phyloP scores from a whole-genome alignment of 1,139 yeast species.

The Yamadazyma atmosphaerica region DNA sequence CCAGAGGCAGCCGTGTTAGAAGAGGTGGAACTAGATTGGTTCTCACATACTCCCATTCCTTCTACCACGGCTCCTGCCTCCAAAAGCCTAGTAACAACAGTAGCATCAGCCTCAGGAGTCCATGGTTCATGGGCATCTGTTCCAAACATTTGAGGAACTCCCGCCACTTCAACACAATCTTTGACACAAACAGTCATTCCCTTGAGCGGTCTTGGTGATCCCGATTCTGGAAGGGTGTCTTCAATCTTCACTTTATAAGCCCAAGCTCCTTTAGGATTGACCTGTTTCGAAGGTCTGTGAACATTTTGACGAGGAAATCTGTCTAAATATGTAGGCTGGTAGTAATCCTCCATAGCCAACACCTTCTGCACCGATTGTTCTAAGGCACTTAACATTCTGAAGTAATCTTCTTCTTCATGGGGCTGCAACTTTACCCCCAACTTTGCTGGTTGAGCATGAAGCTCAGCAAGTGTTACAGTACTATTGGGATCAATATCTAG shows the following conservation, averaged over 20 bases:
- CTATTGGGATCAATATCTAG: conserved; percentile 25
- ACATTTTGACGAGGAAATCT: conserved; percentile 31
- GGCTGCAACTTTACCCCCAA: conserved; percentile 23
- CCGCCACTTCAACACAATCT: conserved; percentile 16
- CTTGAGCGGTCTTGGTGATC: too few species aligned
- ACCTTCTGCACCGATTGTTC: conserved; percentile 30
- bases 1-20: conserved; percentile 18
- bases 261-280: conserved; percentile 33
- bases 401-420: conserved; percentile 29
- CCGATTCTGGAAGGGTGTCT: too few species aligned
- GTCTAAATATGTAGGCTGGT: conserved; percentile 23
- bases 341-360: conserved; percentile 26
- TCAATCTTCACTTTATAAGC: conserved; percentile 34
- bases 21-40: conserved; percentile 17
- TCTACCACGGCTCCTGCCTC: conserved; percentile 15
- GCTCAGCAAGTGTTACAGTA: conserved; percentile 24
- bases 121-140: conserved; percentile 15
- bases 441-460: conserved; percentile 25
- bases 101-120: conserved; percentile 17
- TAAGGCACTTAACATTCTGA: conserved; percentile 26
- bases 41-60: conserved; percentile 17
- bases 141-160: conserved; percentile 17
- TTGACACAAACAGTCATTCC: conserved; percentile 24
- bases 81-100: conserved; percentile 14
- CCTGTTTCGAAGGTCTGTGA: conserved; percentile 20